Evolutionary conservation across 495 filamentous ascomycete genomes (phyloP).

Genomic region (Aspergillus olivimuriae): DNA sequence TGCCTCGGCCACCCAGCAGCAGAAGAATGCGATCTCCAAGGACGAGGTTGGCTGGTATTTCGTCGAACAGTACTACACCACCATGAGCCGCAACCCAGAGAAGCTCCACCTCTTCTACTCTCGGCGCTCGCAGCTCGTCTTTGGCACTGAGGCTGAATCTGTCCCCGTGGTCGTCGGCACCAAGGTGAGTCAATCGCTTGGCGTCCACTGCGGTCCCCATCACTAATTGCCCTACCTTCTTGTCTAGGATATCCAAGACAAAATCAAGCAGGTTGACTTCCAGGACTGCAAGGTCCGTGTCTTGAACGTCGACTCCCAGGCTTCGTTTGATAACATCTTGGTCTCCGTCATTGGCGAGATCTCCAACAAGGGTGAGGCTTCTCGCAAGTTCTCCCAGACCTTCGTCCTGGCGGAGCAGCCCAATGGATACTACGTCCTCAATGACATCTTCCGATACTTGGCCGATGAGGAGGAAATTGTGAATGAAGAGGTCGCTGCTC

Average conservation of each 20-base stretch:
- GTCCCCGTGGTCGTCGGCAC: slow-evolving; percentile 77
- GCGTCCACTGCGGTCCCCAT: neutral
- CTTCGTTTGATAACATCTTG: slow-evolving; percentile 84
- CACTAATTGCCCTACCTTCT: slow-evolving; percentile 4
- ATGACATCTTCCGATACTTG: slow-evolving; percentile 94
- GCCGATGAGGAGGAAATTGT: slow-evolving; percentile 63
- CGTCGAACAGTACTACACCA: slow-evolving; percentile 98
- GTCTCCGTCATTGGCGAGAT: slow-evolving; percentile 98
- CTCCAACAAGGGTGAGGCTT: slow-evolving; percentile 82
- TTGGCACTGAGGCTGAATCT: slow-evolving; percentile 80
- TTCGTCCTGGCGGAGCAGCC: slow-evolving; percentile 95
- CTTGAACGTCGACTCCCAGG: slow-evolving; percentile 94
- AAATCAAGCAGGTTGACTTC: slow-evolving; percentile 86
- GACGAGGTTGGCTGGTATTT: slow-evolving; percentile 99
- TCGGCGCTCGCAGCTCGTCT: slow-evolving; percentile 75
- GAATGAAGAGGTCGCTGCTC: slow-evolving; percentile 38
- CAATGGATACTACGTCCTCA: slow-evolving; percentile 95
- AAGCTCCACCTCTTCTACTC: slow-evolving; percentile 88
- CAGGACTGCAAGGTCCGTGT: slow-evolving; percentile 98
- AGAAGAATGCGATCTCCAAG: slow-evolving; percentile 51
- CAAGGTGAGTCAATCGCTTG: slow-evolving; percentile 52
- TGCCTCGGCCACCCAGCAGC: slow-evolving; percentile 28
- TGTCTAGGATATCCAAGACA: slow-evolving; percentile 78
- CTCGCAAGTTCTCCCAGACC: slow-evolving; percentile 96
- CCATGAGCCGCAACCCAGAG: slow-evolving; percentile 85